A percentile compares a stretch with the other conserved stretches of the same genome.
Conservation (phyloP, 148 eudicot species). For the Chenopodium formosanum region DNA sequence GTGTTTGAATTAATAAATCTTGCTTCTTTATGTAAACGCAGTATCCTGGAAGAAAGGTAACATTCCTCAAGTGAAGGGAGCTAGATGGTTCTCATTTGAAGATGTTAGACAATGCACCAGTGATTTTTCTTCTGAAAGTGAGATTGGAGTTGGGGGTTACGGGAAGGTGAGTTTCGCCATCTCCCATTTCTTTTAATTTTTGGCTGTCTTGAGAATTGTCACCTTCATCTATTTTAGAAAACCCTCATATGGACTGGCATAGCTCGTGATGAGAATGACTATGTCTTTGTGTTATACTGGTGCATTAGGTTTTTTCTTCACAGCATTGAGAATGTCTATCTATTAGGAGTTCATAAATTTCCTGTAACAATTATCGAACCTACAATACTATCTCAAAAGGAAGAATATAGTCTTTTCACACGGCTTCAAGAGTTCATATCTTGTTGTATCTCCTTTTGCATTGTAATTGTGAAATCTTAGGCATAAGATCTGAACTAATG, state of each 20-base stretch:
- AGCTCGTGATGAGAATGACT: not conserved
- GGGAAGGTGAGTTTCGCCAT: constrained; percentile 49
- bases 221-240: not conserved
- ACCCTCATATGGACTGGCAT: not conserved
- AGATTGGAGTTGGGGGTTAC: constrained; percentile 70
- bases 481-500: not conserved
- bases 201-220: not conserved
- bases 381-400: not conserved
- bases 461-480: not conserved
- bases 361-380: not conserved
- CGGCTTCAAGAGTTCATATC: not conserved
- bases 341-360: not conserved
- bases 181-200: not conserved
- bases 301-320: not conserved
- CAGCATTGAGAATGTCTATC: not conserved
- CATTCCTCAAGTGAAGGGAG: constrained; percentile 59
- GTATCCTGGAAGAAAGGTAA: constrained; percentile 50
- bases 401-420: not conserved
- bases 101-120: constrained; percentile 49
- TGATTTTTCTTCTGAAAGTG: constrained; percentile 47
- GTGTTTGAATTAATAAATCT: not conserved
- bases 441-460: not conserved
- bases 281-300: not conserved
- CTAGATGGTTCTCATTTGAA: constrained; percentile 61
- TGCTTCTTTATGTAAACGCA: constrained; percentile 26